A percentile compares a stretch with the other conserved stretches of the same genome.
Conservation (phyloP, 1,284 basidiomycete genomes). For the Microbotryum saponariae region DNA sequence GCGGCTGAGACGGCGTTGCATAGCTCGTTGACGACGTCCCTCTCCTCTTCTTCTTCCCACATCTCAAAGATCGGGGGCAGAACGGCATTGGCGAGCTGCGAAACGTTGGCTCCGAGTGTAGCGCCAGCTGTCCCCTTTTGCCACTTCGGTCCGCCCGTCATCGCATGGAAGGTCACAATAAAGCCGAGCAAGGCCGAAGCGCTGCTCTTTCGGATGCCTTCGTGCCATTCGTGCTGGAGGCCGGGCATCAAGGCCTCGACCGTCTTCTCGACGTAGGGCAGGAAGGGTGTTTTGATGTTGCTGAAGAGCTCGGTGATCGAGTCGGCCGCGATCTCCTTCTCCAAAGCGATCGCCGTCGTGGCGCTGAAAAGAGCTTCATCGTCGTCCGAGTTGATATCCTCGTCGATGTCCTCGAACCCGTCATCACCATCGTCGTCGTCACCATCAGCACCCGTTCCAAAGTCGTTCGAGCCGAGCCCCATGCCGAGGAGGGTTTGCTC, state of each 20-base stretch:
- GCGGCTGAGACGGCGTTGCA: slow-evolving; percentile 37
- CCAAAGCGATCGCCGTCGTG: slow-evolving; percentile 93
- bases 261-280: slow-evolving; percentile 66
- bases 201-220: slow-evolving; percentile 93
- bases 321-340: slow-evolving; percentile 98
- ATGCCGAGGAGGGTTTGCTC: slow-evolving; percentile 43
- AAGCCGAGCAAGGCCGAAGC: slow-evolving; percentile 83
- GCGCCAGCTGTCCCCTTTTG: slow-evolving; percentile 59
- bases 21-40: slow-evolving; percentile 43
- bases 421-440: slow-evolving; percentile 51
- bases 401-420: slow-evolving; percentile 54
- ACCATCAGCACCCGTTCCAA: slow-evolving; percentile 45
- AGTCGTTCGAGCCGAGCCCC: slow-evolving; percentile 53
- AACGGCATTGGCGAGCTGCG: slow-evolving; percentile 69
- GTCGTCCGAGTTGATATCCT: slow-evolving; percentile 72
- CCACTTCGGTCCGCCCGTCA: slow-evolving; percentile 78
- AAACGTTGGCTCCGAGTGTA: slow-evolving; percentile 67
- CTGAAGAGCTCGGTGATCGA: slow-evolving; percentile 87
- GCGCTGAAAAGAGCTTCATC: slow-evolving; percentile 57
- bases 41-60: slow-evolving; percentile 94
- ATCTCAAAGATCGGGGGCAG: slow-evolving; percentile 73
- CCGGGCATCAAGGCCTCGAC: slow-evolving; percentile 75
- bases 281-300: slow-evolving; percentile 73
- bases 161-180: slow-evolving; percentile 84
- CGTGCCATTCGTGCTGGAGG: slow-evolving; percentile 81